Conservation (phyloP, 345 rosid species). For the Excoecaria cochinchinensis region DNA sequence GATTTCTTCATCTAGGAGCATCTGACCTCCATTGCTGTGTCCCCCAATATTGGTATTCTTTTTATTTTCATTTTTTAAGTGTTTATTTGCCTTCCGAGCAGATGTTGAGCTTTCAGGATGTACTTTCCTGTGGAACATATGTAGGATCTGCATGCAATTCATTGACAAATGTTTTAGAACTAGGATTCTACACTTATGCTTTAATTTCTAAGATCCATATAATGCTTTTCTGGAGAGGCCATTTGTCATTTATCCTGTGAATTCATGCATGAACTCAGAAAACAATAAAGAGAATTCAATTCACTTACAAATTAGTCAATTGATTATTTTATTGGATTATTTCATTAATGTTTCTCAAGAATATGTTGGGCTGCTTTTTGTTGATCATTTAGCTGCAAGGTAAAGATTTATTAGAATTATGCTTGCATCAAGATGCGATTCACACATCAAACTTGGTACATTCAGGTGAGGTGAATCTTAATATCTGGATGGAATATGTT, state of each 20-base stretch:
- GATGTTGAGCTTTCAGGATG: constrained; percentile 67
- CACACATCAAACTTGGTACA: neutral
- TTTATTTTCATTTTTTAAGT: constrained; percentile 40
- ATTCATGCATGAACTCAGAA: neutral
- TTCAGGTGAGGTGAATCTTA: constrained; percentile 2
- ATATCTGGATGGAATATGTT: neutral
- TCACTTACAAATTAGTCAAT: neutral
- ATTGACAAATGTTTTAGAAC: constrained; percentile 9
- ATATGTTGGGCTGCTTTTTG: neutral
- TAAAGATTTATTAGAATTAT: neutral
- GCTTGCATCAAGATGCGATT: neutral
- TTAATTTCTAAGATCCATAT: neutral
- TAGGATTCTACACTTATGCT: neutral
- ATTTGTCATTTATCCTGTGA: neutral
- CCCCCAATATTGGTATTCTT: constrained; percentile 30
- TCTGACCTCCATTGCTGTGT: constrained; percentile 34
- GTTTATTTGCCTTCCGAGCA: constrained; percentile 35
- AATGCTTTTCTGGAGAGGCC: neutral
- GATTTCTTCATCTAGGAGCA: constrained; percentile 43
- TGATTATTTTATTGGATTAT: neutral
- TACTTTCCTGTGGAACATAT: constrained; percentile 76
- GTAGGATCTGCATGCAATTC: constrained; percentile 50
- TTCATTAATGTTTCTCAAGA: neutral
- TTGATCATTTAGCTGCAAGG: constrained; percentile 6
- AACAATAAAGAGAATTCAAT: neutral